Conservation (phyloP, 2,329 filamentous ascomycete species). For the Thermothelomyces thermophilus region DNA sequence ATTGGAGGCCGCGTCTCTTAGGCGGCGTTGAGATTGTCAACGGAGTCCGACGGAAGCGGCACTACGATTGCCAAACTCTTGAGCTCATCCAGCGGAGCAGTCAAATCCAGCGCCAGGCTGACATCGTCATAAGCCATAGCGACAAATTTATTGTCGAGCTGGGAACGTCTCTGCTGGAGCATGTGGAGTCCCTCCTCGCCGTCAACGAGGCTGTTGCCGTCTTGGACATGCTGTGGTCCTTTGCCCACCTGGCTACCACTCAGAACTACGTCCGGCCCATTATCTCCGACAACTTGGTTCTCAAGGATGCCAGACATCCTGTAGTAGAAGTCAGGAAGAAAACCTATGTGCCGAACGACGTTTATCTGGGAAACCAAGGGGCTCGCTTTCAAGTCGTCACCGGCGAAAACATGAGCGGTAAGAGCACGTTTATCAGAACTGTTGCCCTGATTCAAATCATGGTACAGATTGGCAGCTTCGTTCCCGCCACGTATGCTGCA, state of each 20-base stretch:
- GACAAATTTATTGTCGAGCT: conserved; percentile 69
- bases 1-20: conserved; percentile 3
- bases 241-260: conserved; percentile 65
- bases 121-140: conserved; percentile 77
- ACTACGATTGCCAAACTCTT: conserved; percentile 81
- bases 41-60: conserved; percentile 61
- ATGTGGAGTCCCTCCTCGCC: conserved; percentile 70
- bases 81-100: conserved; percentile 74
- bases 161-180: conserved; percentile 61
- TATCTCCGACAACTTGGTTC: conserved; percentile 59
- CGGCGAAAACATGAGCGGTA: conserved; percentile 97
- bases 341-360: conserved; percentile 81
- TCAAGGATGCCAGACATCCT: conserved; percentile 71
- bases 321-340: conserved; percentile 59
- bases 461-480: conserved; percentile 87
- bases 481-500: conserved; percentile 77
- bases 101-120: conserved; percentile 71
- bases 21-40: conserved; percentile 61
- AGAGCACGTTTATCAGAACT: conserved; percentile 88
- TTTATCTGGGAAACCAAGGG: conserved; percentile 67
- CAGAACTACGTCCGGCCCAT: conserved; percentile 57
- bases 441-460: conserved; percentile 82
- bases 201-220: conserved; percentile 81
- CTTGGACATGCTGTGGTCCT: conserved; percentile 77
- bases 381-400: conserved; percentile 83